Conservation (phyloP, 169 alveolate genomes). For the Plasmodium gonderi region DNA sequence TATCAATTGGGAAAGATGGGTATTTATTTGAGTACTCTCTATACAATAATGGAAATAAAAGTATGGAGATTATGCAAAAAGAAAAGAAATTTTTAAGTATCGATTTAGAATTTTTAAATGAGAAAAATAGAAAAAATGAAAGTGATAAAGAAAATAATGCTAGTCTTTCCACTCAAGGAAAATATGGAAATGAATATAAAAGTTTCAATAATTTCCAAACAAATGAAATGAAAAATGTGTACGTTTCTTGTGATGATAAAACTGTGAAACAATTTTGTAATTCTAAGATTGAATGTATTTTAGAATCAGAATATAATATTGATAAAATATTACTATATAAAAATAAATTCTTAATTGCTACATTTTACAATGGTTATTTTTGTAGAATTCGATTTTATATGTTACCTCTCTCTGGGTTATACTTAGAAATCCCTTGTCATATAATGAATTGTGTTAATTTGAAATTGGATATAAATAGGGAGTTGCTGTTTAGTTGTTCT, state of each 20-base stretch:
- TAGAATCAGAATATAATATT: constrained; percentile 40
- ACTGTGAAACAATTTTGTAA: constrained; percentile 64
- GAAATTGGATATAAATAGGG: constrained; percentile 36
- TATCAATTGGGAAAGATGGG: constrained; percentile 70
- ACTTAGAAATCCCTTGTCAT: constrained; percentile 74
- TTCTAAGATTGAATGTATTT: constrained; percentile 43
- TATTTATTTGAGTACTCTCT: constrained; percentile 66
- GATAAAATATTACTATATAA: constrained; percentile 63
- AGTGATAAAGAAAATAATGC: not conserved
- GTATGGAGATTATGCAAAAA: constrained; percentile 57
- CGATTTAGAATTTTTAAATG: constrained; percentile 45
- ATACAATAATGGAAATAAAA: constrained; percentile 71
- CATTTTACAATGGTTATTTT: constrained; percentile 65
- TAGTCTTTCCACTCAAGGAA: not conserved
- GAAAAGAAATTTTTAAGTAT: constrained; percentile 65
- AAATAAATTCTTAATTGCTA: constrained; percentile 51
- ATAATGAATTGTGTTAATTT: constrained; percentile 46
- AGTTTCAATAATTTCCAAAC: constrained; percentile 8
- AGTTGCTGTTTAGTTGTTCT: constrained; percentile 62
- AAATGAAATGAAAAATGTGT: constrained; percentile 47
- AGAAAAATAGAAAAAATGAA: constrained; percentile 1
- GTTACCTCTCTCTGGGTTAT: constrained; percentile 57
- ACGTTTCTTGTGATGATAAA: constrained; percentile 70
- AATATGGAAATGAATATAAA: constrained; percentile 53
- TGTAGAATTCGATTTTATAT: constrained; percentile 54